Evolutionary conservation across 441 rosid genomes (phyloP), one percentile per base, ranked within the genome.

Genomic region (Jatropha podagrica): DNA sequence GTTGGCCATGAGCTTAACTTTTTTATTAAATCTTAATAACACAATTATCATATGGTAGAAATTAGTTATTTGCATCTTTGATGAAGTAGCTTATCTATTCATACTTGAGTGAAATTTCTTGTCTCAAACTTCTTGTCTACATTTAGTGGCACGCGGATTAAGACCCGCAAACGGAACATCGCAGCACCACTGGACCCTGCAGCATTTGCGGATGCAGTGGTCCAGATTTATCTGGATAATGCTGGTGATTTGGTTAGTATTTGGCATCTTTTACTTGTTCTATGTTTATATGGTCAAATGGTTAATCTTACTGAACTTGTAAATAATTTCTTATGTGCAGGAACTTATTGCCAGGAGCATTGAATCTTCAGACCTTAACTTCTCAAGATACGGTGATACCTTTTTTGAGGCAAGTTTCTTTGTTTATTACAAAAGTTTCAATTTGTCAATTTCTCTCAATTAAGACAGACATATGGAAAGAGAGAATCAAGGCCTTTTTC

Each of bases 101-200:
- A 74, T 65, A 1, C 64, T 27, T 64, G 66, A 32, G 32, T 32
- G 32, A 64, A 20, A 3, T 72, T 3, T 83, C 3, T 71, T 64
- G 27, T 27, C 65, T 65, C 17, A 48, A 14, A 11, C 3, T 44
- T 64, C 27, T 51, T 46, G 65, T 67, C 1, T 38, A 17, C 63
- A 44, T 74, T 71, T 85, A 96, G 99, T 83, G 99, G 99, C 83
- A 91, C 98, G 98, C 98, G 99, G 99, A 96, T 96, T 96, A 96
- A 96, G 99, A 86, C 99, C 99, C 98, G 98, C 98, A 96, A 96
- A 86, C 89, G 98, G 94, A 96, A 96, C 76, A 96, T 96, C 76
- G 96, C 99, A 20, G 97, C 97, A 26, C 98, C 99, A 40, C 92
- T 94, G 92, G 99, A 92, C 98, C 97, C 99, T 96, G 93, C 97